Evolutionary conservation across 345 rosid species (phyloP).

Genomic region (Hypericum androsaemum): DNA sequence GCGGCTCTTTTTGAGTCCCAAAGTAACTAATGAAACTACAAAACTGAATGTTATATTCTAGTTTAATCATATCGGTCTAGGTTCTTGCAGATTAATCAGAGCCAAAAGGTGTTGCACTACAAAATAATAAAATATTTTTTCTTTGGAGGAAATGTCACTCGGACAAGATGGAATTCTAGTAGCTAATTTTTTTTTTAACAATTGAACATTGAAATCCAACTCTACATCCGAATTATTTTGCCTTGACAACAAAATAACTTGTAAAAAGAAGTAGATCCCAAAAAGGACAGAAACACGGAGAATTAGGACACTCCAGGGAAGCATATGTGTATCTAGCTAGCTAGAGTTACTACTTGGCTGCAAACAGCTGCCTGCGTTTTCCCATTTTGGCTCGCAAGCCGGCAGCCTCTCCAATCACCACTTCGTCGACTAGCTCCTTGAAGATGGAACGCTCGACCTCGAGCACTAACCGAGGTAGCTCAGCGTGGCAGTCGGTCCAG

Average conservation of each 20-base stretch:
- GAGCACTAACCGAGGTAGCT: constrained; percentile 50
- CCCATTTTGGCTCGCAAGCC: constrained; percentile 31
- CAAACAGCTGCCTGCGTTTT: constrained; percentile 52
- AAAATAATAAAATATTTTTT: too few species aligned
- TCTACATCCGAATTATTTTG: constrained; percentile 20
- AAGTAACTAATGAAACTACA: too few species aligned
- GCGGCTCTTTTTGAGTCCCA: too few species aligned
- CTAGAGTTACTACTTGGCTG: constrained; percentile 21
- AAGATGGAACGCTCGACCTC: constrained; percentile 73
- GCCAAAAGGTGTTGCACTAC: too few species aligned
- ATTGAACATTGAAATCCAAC: constrained; percentile 8
- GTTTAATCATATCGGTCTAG: too few species aligned
- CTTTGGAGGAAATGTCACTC: too few species aligned
- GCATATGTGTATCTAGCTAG: background rate
- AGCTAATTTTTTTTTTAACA: constrained; percentile 8
- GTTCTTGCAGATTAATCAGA: too few species aligned
- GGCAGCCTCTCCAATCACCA: constrained; percentile 41
- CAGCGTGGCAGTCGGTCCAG: constrained; percentile 50
- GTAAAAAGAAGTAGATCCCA: constrained; percentile 1
- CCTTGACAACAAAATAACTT: background rate
- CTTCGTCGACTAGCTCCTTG: constrained; percentile 76
- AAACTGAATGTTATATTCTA: too few species aligned
- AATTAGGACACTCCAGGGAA: background rate
- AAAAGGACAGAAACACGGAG: background rate
- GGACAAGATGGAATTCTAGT: too few species aligned